phyloP scores from a whole-genome alignment of 1,284 basidiomycete genomes.

The Tetrapyrgos nigripes region DNA sequence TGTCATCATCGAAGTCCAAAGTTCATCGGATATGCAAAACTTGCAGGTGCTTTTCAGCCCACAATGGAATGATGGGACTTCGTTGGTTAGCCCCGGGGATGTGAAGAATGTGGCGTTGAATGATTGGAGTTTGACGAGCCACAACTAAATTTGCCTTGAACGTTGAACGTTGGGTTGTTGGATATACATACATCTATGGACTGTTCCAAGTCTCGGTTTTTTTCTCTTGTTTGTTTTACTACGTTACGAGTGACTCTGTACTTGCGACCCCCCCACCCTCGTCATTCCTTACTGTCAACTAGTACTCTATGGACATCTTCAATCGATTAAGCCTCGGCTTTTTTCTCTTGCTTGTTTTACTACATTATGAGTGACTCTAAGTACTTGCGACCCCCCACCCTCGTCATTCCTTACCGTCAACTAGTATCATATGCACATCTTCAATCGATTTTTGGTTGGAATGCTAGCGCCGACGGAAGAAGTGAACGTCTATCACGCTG shows the following conservation, averaged over 20 bases:
- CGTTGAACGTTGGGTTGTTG: neutral
- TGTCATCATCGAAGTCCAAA: slow-evolving; percentile 63
- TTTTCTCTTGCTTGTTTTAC: neutral
- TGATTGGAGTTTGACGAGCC: slow-evolving; percentile 21
- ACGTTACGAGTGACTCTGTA: neutral
- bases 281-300: neutral
- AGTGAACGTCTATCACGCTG: no score
- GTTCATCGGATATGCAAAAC: slow-evolving; percentile 51
- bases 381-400: neutral
- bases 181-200: neutral
- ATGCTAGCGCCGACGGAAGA: no score
- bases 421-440: neutral
- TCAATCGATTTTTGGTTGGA: neutral
- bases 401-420: neutral
- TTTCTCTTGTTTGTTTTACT: neutral
- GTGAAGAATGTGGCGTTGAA: slow-evolving; percentile 18
- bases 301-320: neutral
- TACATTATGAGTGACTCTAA: neutral
- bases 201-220: neutral
- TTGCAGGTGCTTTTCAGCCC: slow-evolving; percentile 78
- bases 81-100: slow-evolving; percentile 14
- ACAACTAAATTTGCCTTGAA: slow-evolving; percentile 4
- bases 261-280: neutral
- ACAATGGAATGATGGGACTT: slow-evolving; percentile 59
- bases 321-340: neutral